Evolutionary conservation across 257 asterid genomes (phyloP), one percentile per base, ranked within the genome.

Genomic region (Apocynum venetum): DNA sequence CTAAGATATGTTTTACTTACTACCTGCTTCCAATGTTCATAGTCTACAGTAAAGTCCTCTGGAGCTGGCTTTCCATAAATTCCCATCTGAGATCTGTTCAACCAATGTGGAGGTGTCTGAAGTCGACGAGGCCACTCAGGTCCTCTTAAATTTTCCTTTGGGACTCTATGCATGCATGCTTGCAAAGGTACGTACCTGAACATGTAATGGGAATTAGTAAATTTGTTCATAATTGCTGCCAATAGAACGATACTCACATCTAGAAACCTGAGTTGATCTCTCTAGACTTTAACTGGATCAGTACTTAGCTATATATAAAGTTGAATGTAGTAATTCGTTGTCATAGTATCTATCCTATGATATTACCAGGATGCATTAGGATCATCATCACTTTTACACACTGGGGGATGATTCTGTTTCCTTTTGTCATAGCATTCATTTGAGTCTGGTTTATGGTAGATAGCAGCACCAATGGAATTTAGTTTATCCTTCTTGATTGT

Each of bases 301-400:
- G 60, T 71, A 47, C 9, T 55, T 17, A 55, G 48, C 17, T 53
- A 25, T 25, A 25, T 25, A 40, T 3, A 40, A 55, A 36, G 2
- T n/a, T 74, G 44, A 41, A 55, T 57, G 19, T 15, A 57, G 10
- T 74, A 41, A 19, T 41, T 35, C 19, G n/a, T 74, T 53, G 49
- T 38, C 46, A 41, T 69, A 31, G 7, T 8, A 4, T 53, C 60
- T 66, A 44, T 15, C 9, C 35, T 10, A 44, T 72, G 74, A 75
- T 85, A 87, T 80, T 78, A 89, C 98, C 98, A 93, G 66, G 98
- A 91, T 25, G 97, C 98, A 80, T 89, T 88, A 76, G 98, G 92
- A 83, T 92, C 98, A 65, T 93, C 98, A 8, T 86, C 89, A 15
- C 51, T 56, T 83, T 88, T 89, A 80, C 98, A 93, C 87, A 91